Evolutionary conservation across 768 basidiomycete species (phyloP), one percentile per base, ranked within the genome.

Genomic region (Suillus paluster): DNA sequence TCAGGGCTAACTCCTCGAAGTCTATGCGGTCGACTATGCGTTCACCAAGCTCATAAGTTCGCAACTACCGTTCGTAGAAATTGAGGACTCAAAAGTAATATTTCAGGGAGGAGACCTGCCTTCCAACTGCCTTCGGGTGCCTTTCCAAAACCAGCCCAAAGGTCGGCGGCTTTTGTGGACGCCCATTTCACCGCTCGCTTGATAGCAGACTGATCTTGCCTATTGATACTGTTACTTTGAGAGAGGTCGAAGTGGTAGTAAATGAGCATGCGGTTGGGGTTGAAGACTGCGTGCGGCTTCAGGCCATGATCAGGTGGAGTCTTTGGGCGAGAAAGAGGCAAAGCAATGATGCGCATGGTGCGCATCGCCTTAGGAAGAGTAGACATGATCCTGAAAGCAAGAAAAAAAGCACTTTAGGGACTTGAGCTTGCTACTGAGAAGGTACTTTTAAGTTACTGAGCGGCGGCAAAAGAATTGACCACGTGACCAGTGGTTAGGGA

Each of bases 1-100:
- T 90, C 67, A 94, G 78, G 9, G 86, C 87, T 39, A 89, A 79
- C 72, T 94, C 92, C 73, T 94, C 92, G 66, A 92, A 93, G 56
- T 92, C 92, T 63, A 92, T 79, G 23, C 83, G 80, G 73, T 92
- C 89, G 23, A 88, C 79, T 2, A 92, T 71, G 23, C 84, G 84
- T 76, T 92, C 88, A 27, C 92, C 92, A 42, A 81, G 76, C 64
- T 82, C 75, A 70, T 86, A 90, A 14, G 84, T 77, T 71, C 81
- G 85, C 30, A 84, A 72, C 91, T 93, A 64, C 2, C 55, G n/a
- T 15, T 23, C 15, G 2, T 23, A 11, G 6, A 19, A 41, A 44
- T 25, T 39, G 23, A 39, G 36, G 23, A 7, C 10, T 12, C 36
- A 17, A 21, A 27, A 2, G 23, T 15, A 55, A 25, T 39, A 55